phyloP scores from a whole-genome alignment of 2,329 filamentous ascomycete genomes.

The Paecilomyces dactylethromorphus region DNA sequence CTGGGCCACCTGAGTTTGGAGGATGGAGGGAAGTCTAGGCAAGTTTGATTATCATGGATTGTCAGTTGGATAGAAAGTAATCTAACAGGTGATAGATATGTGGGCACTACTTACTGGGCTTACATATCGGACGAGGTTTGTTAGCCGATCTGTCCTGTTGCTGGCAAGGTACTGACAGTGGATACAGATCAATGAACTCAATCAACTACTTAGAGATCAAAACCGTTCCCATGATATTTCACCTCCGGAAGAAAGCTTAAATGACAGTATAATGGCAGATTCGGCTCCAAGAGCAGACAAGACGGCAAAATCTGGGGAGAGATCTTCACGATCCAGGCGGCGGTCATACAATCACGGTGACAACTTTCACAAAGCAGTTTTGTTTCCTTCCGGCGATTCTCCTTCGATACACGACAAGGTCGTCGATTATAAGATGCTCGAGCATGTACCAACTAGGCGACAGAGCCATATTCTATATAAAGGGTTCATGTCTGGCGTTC shows the following conservation, averaged over 20 bases:
- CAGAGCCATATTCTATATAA: conserved; percentile 43
- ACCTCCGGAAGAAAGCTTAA: conserved; percentile 12
- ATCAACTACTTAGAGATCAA: conserved; percentile 37
- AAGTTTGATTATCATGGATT: conserved; percentile 1
- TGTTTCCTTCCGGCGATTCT: conserved; percentile 32
- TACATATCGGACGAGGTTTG: conserved; percentile 39
- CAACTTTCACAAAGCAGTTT: conserved; percentile 29
- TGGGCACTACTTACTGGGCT: conserved; percentile 41
- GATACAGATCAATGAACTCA: conserved; percentile 36
- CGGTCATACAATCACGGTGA: conserved; percentile 15
- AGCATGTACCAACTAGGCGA: conserved; percentile 34
- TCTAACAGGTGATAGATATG: conserved; percentile 27
- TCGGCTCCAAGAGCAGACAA: conserved; percentile 8
- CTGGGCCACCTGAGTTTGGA: conserved; percentile 37
- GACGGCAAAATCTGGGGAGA: conserved; percentile 16
- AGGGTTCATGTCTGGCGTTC: conserved; percentile 41
- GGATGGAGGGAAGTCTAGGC: conserved; percentile 34
- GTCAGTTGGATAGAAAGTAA: neutral
- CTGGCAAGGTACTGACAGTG: conserved; percentile 7
- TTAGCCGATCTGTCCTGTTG: neutral
- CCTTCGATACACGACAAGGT: conserved; percentile 23
- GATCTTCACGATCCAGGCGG: conserved; percentile 3
- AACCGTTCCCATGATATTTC: conserved; percentile 26
- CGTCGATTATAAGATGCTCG: conserved; percentile 34
- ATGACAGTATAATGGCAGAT: conserved; percentile 16